Evolutionary conservation across 2,329 filamentous ascomycete species (phyloP), one percentile per base, ranked within the genome.

Genomic region (Ascochyta rabiei): DNA sequence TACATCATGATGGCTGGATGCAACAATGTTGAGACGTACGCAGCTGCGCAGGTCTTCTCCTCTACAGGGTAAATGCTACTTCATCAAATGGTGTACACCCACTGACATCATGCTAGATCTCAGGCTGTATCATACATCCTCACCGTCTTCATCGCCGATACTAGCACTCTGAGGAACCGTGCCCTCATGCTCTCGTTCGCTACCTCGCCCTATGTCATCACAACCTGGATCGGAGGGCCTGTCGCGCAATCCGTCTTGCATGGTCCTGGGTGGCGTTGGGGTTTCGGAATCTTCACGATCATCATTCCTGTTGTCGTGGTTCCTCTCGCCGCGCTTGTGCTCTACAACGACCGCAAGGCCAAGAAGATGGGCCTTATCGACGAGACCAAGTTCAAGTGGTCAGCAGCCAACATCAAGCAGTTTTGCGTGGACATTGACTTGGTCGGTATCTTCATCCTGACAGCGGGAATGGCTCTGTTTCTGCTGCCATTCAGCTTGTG

Each of bases 1-100:
- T 56, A 89, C 73, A 87, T 88, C 23, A 80, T 90, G 75, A 88
- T 88, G 80, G 88, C 88, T 13, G 79, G 79, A 0, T 88, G 82
- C 68, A 78, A 79, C 2, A 82, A 82, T 51, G 80, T 88, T 15
- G 72, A 81, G 56, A 84, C 81, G 0, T 89, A 86, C 67, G 83
- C 82, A 35, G 85, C 86, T 6, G 85, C 83, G 2, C 79, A 85
- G 38, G 86, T 89, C 1, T 87, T 90, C 63, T 89, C 87, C 62
- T 80, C 80, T 34, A 81, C 88, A 33, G 87, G 88, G 43, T 63
- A 50, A 39, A 80, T 81, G 6, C 83, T 83, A 3, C 73, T 87
- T 24, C 79, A 78, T 45, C 12, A 18, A 15, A 26, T 12, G 12
- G 16, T 42, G 28, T 7, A 23, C 26, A 6, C 6, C 12, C 15